These are phyloP conservation scores for Primulina tabacum DNA, from an alignment of 257 asterid species.

Conservation along the genomic window DNA sequence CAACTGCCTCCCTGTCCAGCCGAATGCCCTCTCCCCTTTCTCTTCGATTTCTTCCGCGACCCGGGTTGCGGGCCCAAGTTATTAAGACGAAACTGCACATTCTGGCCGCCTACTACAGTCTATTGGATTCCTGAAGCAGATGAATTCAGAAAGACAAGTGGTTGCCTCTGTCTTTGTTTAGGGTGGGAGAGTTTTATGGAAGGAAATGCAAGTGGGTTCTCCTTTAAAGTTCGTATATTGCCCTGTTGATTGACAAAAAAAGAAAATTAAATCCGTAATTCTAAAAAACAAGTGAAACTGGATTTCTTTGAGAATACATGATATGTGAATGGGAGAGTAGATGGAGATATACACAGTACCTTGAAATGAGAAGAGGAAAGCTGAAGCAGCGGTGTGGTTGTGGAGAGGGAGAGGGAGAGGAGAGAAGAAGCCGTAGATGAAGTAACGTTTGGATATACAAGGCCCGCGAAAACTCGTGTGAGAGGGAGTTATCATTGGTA, in stretches of 20 bases:
- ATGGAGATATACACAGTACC: slow-evolving; percentile 30
- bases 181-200: slow-evolving; percentile 34
- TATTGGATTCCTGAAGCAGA: slow-evolving; percentile 33
- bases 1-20: slow-evolving; percentile 99
- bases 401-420: slow-evolving; percentile 37
- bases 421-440: slow-evolving; percentile 55
- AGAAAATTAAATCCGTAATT: neutral
- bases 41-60: slow-evolving; percentile 69
- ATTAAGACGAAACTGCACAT: slow-evolving; percentile 60
- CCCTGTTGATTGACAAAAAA: slow-evolving; percentile 44
- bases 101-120: slow-evolving; percentile 19
- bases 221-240: slow-evolving; percentile 43
- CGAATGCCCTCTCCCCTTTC: slow-evolving; percentile 93
- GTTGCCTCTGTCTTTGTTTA: slow-evolving; percentile 28
- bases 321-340: slow-evolving; percentile 2
- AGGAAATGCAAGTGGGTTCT: slow-evolving; percentile 39
- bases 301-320: neutral
- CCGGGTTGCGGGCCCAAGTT: slow-evolving; percentile 95
- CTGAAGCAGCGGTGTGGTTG: slow-evolving; percentile 29
- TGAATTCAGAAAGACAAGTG: slow-evolving; percentile 28
- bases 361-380: slow-evolving; percentile 48
- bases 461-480: too few species aligned
- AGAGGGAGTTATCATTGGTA: too few species aligned
- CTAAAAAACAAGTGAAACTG: neutral
- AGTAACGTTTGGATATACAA: neutral